These are phyloP conservation scores for Nicotiana tabacum DNA, from an alignment of 257 asterid genomes.

Conservation along the genomic window DNA sequence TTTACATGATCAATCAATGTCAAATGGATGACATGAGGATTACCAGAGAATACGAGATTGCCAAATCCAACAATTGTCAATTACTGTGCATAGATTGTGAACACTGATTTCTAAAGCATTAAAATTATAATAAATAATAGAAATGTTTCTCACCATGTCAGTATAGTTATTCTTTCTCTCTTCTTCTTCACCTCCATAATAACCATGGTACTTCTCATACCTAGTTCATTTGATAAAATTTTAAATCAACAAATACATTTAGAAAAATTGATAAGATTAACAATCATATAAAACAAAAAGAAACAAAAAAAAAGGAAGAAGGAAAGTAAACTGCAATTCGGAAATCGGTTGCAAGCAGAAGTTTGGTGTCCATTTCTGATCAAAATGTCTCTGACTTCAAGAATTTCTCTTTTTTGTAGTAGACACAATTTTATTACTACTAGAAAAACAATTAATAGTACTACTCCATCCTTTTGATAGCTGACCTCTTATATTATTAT, in stretches of 20 bases:
- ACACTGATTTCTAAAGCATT: no score
- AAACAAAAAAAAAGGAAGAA: neutral
- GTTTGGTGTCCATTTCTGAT: neutral
- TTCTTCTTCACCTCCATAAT: constrained; percentile 84
- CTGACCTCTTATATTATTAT: no score
- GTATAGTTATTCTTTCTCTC: constrained; percentile 88
- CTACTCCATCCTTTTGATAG: neutral
- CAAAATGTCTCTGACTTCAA: neutral
- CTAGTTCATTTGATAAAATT: constrained; percentile 32
- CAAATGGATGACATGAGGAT: no score
- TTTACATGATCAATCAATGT: no score
- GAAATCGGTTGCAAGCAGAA: neutral
- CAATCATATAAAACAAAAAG: neutral
- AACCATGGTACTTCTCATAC: constrained; percentile 94
- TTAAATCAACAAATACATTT: neutral
- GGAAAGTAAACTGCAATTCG: neutral
- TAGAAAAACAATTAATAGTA: neutral
- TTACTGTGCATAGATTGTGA: no score
- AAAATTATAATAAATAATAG: neutral
- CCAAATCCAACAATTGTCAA: no score
- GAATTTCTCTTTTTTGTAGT: neutral
- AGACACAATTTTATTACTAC: neutral
- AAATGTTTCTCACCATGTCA: constrained; percentile 66
- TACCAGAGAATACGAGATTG: no score
- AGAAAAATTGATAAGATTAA: neutral